Percentiles rank a stretch among this genome's conserved stretches.
Evolutionary conservation across 305 asterid species (phyloP).

Genomic region (Solanum hybrid): DNA sequence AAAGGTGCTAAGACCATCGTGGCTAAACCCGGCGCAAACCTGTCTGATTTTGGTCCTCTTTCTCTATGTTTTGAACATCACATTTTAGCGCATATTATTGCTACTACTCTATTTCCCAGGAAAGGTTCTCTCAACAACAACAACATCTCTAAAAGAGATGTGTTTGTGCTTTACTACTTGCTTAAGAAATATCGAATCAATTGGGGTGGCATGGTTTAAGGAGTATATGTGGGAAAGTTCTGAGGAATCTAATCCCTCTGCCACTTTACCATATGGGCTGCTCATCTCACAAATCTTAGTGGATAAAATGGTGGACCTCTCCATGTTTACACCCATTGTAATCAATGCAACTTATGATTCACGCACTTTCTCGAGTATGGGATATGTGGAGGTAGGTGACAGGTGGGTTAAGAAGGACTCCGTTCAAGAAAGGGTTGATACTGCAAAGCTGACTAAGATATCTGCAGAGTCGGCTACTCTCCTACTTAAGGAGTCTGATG

Average conservation of each 20-base stretch:
- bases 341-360: neutral
- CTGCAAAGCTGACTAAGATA: neutral
- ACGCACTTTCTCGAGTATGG: neutral
- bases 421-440: neutral
- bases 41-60: neutral
- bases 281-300: neutral
- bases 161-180: no score
- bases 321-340: neutral
- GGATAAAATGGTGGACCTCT: neutral
- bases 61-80: neutral
- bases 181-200: no score
- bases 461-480: neutral
- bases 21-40: rapidly evolving
- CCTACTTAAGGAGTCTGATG: neutral
- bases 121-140: neutral
- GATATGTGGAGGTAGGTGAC: neutral
- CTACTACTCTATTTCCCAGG: neutral
- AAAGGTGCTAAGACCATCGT: neutral
- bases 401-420: neutral
- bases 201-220: neutral
- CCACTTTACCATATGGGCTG: neutral
- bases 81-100: neutral
- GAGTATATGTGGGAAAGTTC: neutral
- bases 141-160: neutral
- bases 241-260: neutral